These are phyloP conservation scores for Thalassiosira allenii DNA, from an alignment of 352 stramenopile genomes.

Conservation along the genomic window DNA sequence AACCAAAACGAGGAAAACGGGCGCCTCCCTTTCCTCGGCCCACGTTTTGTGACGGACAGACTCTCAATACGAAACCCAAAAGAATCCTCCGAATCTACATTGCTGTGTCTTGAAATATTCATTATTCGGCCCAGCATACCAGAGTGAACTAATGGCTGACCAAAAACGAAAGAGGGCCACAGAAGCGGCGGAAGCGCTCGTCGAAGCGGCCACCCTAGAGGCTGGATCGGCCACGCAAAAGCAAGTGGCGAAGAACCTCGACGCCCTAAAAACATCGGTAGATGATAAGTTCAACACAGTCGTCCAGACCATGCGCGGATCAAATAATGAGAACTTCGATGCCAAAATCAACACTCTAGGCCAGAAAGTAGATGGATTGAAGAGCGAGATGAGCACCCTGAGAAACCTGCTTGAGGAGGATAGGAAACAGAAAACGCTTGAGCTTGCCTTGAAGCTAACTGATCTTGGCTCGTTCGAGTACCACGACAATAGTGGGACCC, in stretches of 20 bases:
- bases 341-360: conserved; percentile 27
- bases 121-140: no score
- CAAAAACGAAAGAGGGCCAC: no score
- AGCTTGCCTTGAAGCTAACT: not conserved
- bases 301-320: conserved; percentile 22
- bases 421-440: conserved; percentile 16
- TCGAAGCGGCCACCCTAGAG: conserved; percentile 29
- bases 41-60: no score
- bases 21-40: no score
- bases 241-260: conserved; percentile 8
- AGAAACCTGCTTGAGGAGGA: conserved; percentile 14
- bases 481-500: not conserved
- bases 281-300: conserved; percentile 27
- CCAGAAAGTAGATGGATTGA: conserved; percentile 7
- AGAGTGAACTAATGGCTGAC: no score
- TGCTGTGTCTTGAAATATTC: no score
- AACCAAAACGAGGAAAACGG: no score
- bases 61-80: no score
- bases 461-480: conserved; percentile 19
- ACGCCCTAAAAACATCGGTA: conserved; percentile 25
- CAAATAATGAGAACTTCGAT: conserved; percentile 27
- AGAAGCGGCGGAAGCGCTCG: conserved; percentile 9
- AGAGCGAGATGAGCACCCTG: conserved; percentile 12
- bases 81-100: no score
- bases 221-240: conserved; percentile 11